Evolutionary conservation across 140 eudicot genomes (phyloP), one percentile per base, ranked within the genome.

Genomic region (Flaveria floridana): DNA sequence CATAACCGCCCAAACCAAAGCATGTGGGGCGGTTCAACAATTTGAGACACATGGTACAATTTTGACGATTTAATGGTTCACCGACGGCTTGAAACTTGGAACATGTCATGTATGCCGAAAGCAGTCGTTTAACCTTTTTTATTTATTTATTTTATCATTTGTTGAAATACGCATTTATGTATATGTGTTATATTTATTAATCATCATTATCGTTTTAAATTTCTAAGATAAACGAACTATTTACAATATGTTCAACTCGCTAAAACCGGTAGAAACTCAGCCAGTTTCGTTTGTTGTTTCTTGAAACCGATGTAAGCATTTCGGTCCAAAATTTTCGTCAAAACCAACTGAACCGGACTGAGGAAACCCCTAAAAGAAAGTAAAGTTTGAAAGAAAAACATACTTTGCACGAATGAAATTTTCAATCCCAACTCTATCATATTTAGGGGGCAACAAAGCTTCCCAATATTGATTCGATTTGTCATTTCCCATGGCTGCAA

Each of bases 391-490:
- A 46, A 66, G 64, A 65, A 64, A 72, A 20, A 68, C 84, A 77
- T 87, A 89, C 96, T 89, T 89, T 68, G 94, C 91, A 47, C 85
- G 89, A 62, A 89, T 87, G 82, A 89, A 89, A 74, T 85, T 85
- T 59, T 87, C 94, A 62, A 86, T 89, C 57, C 89, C 89, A 80
- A 79, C 91, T 87, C 91, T 82, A 48, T 82, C 78, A 58, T 83
- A 87, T 52, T 74, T 85, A 14, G 82, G 83, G 73, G 96, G 96
- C 70, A 89, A 78, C 86, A 85, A 90, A 19, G 96, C 89, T 85
- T 89, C 96, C 96, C 96, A 89, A 70, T 79, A 87, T 80, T 82
- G 76, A 81, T 89, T 89, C 66, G 96, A 82, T 81, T 78, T 89
- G 61, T 82, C 76, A 80, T 89, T 89, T 74, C 96, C 96, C 94